A percentile compares a stretch with the other conserved stretches of the same genome.
Evolutionary conservation across 768 basidiomycete species (phyloP).

Genomic region (Phaeolepiota aurea): DNA sequence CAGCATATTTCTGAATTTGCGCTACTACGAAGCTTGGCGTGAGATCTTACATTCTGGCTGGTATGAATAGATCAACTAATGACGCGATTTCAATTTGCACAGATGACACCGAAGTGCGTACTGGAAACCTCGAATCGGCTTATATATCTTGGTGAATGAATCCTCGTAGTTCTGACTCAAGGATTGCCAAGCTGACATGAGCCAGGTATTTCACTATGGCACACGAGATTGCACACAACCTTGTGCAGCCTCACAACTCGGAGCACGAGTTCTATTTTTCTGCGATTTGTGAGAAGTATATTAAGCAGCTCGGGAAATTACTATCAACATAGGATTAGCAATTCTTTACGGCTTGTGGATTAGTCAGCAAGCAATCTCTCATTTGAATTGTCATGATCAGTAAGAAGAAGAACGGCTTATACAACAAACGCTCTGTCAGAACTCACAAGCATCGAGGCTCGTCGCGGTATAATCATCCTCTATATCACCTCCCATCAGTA

Average conservation of each 20-base stretch:
- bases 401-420: not conserved
- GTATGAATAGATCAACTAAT: not conserved
- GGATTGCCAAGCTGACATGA: not conserved
- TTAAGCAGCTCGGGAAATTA: slow-evolving; percentile 31
- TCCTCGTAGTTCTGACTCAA: not conserved
- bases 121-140: slow-evolving; percentile 48
- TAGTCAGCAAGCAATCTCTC: not conserved
- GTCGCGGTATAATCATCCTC: too few relatives aligned
- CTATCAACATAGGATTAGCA: slow-evolving; percentile 10
- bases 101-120: slow-evolving; percentile 67
- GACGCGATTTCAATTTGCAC: too few relatives aligned
- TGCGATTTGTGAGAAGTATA: slow-evolving; percentile 70
- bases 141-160: slow-evolving; percentile 70
- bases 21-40: slow-evolving; percentile 88
- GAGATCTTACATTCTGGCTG: slow-evolving; percentile 21
- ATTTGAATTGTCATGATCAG: not conserved
- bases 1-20: slow-evolving; percentile 80
- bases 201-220: slow-evolving; percentile 84
- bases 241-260: slow-evolving; percentile 80
- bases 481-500: too few relatives aligned
- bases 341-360: not conserved
- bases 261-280: slow-evolving; percentile 95
- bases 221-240: slow-evolving; percentile 90
- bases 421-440: not conserved
- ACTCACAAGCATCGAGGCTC: too few relatives aligned